These are phyloP conservation scores for Claviceps arundinis DNA, from an alignment of 2,329 filamentous ascomycete species.

Conservation along the genomic window DNA sequence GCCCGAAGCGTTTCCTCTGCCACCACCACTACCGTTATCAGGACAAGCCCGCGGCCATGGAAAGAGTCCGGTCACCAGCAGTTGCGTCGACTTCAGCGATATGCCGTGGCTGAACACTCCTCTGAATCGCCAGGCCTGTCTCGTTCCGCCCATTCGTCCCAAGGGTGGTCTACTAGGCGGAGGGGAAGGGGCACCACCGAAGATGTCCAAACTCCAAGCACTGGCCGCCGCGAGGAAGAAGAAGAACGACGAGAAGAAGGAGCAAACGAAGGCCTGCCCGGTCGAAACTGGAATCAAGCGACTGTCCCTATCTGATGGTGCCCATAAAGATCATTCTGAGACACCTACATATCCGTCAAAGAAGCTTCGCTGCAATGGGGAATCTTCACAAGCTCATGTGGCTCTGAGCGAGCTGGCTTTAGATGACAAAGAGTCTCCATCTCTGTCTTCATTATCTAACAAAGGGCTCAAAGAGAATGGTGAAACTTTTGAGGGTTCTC, in stretches of 20 bases:
- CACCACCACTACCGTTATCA: neutral
- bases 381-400: neutral
- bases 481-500: neutral
- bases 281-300: slow-evolving; percentile 17
- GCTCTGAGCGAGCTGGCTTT: neutral
- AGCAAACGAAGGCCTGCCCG: slow-evolving; percentile 13
- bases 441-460: neutral
- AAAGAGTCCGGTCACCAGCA: neutral
- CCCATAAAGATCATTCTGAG: slow-evolving; percentile 16
- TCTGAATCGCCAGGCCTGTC: slow-evolving; percentile 46
- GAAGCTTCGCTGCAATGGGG: slow-evolving; percentile 9
- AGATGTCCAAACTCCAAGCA: slow-evolving; percentile 82
- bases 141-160: slow-evolving; percentile 43
- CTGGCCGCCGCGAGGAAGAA: slow-evolving; percentile 77
- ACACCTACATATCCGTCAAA: slow-evolving; percentile 10
- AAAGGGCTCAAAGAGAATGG: neutral
- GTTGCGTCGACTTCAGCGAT: slow-evolving; percentile 53
- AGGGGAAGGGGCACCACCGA: slow-evolving; percentile 45
- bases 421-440: neutral
- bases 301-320: slow-evolving; percentile 18
- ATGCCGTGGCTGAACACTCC: slow-evolving; percentile 76
- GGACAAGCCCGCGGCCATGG: neutral
- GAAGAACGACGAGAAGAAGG: slow-evolving; percentile 54
- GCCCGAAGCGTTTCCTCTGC: neutral
- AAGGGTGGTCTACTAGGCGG: slow-evolving; percentile 68